Evolutionary conservation across 2,329 filamentous ascomycete genomes (phyloP), one percentile per base, ranked within the genome.

Genomic region (Fusarium sp.): DNA sequence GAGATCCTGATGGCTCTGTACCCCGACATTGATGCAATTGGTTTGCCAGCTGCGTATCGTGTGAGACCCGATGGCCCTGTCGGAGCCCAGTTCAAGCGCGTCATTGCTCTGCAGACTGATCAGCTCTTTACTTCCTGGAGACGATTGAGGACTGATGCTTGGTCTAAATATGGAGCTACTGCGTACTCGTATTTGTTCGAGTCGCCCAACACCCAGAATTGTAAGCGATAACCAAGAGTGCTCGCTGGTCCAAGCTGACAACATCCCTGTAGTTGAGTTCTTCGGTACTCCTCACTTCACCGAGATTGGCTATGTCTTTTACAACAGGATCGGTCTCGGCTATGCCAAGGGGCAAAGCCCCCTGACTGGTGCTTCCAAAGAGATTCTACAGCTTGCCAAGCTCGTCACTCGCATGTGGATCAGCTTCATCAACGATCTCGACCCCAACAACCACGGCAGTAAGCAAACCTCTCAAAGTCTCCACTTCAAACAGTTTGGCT

Each of bases 141-240:
- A 3, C 86, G 90, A 3, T 81, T 85, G 38, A 85, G 87, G 3
- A 88, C 87, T 69, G 82, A 89, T 76, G 83, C 84, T 4, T 90
- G 88, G 87, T 82, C 87, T 9, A 83, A 83, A 17, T 79, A 84
- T 17, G 83, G 83, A 8, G 78, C 88, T 4, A 81, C 86, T 15
- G 88, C 88, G 9, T 92, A 90, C 81, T 89, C 87, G 15, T 88
- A 88, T 76, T 77, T 83, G 27, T 88, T 87, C 64, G 82, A 88
- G 67, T 84, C 85, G 0, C 79, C 72, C 1, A 67, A 66, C 17
- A 70, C 65, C 9, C 33, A 64, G 57, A 15, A 65, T 63, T 8
- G 73, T 77, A 60, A 71, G 65, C 58, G 12, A 8, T 3, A 4
- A 9, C 5, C 22, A 10, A 15, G 8, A 32, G 7, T 5, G 20